Evolutionary conservation across 2,329 filamentous ascomycete species (phyloP).

Genomic region (Septoria linicola): DNA sequence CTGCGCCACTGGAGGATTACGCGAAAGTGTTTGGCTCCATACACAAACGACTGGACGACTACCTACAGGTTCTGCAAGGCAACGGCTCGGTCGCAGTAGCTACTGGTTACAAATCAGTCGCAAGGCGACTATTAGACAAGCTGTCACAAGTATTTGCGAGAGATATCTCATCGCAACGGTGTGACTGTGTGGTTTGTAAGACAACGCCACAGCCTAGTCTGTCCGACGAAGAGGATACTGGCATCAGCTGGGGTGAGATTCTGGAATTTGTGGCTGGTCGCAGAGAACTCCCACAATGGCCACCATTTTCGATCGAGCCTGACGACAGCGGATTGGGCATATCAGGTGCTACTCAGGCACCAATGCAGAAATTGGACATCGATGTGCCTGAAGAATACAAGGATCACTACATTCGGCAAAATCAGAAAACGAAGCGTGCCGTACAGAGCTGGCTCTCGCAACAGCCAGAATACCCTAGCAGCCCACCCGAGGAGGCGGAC

Average conservation of each 20-base stretch:
- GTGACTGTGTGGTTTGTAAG: constrained; percentile 80
- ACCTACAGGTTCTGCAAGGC: constrained; percentile 74
- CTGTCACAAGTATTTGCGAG: constrained; percentile 92
- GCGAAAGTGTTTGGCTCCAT: constrained; percentile 73
- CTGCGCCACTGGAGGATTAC: constrained; percentile 38
- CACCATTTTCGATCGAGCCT: constrained; percentile 71
- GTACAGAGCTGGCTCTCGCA: constrained; percentile 87
- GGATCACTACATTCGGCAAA: constrained; percentile 87
- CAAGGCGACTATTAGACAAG: constrained; percentile 81
- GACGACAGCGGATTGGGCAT: constrained; percentile 58
- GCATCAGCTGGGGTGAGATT: constrained; percentile 92
- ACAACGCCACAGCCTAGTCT: constrained; percentile 40
- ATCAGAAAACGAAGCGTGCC: constrained; percentile 85
- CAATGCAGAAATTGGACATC: constrained; percentile 80
- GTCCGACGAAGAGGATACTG: constrained; percentile 59
- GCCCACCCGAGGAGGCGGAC: constrained; percentile 83
- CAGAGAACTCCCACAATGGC: constrained; percentile 82
- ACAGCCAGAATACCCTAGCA: constrained; percentile 70
- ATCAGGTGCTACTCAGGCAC: constrained; percentile 52
- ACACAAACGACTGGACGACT: constrained; percentile 80
- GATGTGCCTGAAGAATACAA: constrained; percentile 92
- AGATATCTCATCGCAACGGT: constrained; percentile 84
- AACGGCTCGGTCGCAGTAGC: constrained; percentile 91
- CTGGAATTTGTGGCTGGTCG: constrained; percentile 88
- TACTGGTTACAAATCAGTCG: constrained; percentile 93